A percentile compares a stretch with the other conserved stretches of the same genome.
Conservation (phyloP, 176 grass and related monocot species). For the Hsuehochloa calcarea region DNA sequence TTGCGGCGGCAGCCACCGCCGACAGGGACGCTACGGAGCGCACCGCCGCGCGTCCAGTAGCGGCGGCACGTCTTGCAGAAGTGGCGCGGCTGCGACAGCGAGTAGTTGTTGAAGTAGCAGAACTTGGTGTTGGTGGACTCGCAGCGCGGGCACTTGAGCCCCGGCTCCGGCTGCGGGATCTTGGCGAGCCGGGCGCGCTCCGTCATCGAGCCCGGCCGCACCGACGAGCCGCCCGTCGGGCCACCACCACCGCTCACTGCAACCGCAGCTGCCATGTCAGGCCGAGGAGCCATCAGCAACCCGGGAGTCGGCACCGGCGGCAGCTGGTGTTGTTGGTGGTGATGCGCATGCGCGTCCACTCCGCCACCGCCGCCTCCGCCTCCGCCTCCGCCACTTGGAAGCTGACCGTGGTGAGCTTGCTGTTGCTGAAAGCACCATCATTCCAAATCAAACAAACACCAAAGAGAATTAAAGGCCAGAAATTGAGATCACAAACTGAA, state of each 20-base stretch:
- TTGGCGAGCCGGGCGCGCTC: conserved; percentile 66
- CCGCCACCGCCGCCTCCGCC: not conserved
- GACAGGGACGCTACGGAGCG: conserved; percentile 81
- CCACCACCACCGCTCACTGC: not conserved
- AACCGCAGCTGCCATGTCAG: conserved; percentile 36
- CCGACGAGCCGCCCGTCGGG: conserved; percentile 8
- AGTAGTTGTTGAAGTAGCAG: conserved; percentile 99
- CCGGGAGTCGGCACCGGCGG: conserved; percentile 26
- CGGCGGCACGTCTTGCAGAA: conserved; percentile 98
- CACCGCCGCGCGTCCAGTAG: conserved; percentile 87
- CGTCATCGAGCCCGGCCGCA: conserved; percentile 61
- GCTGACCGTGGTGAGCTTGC: conserved; percentile 42
- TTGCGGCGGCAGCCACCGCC: conserved; percentile 91
- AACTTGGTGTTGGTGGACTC: conserved; percentile 97
- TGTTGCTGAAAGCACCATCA: conserved; percentile 51
- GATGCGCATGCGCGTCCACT: conserved; percentile 26
- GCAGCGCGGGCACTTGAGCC: conserved; percentile 95
- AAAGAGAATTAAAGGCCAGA: conserved; percentile 32
- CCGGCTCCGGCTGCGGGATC: conserved; percentile 72
- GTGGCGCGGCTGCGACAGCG: conserved; percentile 92
- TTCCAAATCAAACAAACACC: conserved; percentile 45
- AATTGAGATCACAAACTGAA: conserved; percentile 36
- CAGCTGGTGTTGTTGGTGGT: conserved; percentile 36
- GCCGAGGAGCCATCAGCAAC: conserved; percentile 39
- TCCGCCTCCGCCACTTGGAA: not conserved